phyloP scores from a whole-genome alignment of 2,329 filamentous ascomycete genomes.

The Aspergillus ruber region DNA sequence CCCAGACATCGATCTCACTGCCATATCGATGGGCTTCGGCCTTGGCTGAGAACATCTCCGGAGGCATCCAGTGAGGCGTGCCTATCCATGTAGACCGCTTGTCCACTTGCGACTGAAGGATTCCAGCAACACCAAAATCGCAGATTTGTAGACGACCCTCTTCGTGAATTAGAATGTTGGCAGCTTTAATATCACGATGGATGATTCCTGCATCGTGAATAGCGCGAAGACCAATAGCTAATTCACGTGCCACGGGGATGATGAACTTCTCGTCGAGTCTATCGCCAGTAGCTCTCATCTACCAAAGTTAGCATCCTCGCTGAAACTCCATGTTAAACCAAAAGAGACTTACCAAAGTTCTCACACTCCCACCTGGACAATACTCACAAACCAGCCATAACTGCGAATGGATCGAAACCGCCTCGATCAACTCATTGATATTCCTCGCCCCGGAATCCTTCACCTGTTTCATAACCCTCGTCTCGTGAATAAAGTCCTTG shows the following conservation, averaged over 20 bases:
- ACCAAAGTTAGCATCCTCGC: constrained; percentile 12
- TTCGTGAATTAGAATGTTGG: constrained; percentile 59
- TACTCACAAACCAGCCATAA: constrained; percentile 63
- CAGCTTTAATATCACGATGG: constrained; percentile 60
- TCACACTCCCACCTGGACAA: constrained; percentile 59
- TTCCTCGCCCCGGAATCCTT: constrained; percentile 57
- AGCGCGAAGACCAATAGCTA: constrained; percentile 55
- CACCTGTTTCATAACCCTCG: constrained; percentile 56
- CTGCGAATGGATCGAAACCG: constrained; percentile 57
- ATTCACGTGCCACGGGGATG: constrained; percentile 57
- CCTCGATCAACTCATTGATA: constrained; percentile 59
- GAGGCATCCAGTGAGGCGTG: constrained; percentile 62
- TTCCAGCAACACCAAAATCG: constrained; percentile 61
- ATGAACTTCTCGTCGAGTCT: constrained; percentile 56
- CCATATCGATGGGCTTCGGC: constrained; percentile 40
- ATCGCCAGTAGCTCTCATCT: constrained; percentile 45
- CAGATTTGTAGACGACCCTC: constrained; percentile 58
- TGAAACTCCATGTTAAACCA: neutral
- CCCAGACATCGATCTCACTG: constrained; percentile 48
- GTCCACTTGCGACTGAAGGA: constrained; percentile 53
- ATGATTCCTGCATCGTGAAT: constrained; percentile 61
- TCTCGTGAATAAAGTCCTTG: constrained; percentile 55
- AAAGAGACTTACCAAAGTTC: constrained; percentile 50
- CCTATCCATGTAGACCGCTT: constrained; percentile 61
- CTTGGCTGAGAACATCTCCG: constrained; percentile 47